Percentiles rank a stretch among this genome's conserved stretches.
These are phyloP conservation scores for Magnaporthales sp. DNA, from an alignment of 2,329 filamentous ascomycete species.

Conservation along the genomic window DNA sequence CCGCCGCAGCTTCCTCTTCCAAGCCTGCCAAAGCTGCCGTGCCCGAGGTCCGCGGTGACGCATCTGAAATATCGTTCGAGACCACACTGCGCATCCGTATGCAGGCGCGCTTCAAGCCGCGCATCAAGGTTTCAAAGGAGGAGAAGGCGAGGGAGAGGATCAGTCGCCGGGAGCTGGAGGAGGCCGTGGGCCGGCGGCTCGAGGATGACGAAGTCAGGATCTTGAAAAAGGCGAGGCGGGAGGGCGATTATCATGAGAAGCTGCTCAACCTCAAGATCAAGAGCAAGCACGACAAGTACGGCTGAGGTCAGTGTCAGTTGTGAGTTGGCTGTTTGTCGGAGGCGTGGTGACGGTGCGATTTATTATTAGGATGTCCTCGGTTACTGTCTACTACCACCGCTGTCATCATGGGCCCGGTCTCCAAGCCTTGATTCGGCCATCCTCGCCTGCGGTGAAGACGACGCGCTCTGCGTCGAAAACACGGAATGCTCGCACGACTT, in stretches of 20 bases:
- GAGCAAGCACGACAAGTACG: constrained; percentile 84
- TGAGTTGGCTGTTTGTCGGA: not conserved
- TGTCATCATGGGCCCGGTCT: constrained; percentile 21
- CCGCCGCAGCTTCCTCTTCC: not conserved
- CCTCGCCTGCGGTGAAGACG: constrained; percentile 51
- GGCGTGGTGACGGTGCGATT: not conserved
- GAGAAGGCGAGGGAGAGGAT: constrained; percentile 81
- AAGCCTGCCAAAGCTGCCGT: constrained; percentile 33
- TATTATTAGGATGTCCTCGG: not conserved
- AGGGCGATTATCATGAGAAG: constrained; percentile 85
- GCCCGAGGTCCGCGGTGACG: constrained; percentile 70
- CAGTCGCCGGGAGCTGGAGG: constrained; percentile 75
- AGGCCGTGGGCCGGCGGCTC: constrained; percentile 64
- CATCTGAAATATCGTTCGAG: constrained; percentile 54
- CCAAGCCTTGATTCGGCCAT: constrained; percentile 50
- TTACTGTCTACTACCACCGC: not conserved
- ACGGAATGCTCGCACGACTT: constrained; percentile 56
- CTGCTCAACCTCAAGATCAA: constrained; percentile 83
- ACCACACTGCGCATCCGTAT: constrained; percentile 78
- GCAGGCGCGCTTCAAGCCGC: constrained; percentile 91
- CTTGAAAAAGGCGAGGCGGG: constrained; percentile 72
- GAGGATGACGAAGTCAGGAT: constrained; percentile 79
- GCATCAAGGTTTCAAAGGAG: constrained; percentile 69
- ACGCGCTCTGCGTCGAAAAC: constrained; percentile 52
- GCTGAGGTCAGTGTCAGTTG: constrained; percentile 21